A percentile compares a stretch with the other conserved stretches of the same genome.
phyloP scores from a whole-genome alignment of 768 basidiomycete species.

The Ephemerocybe angulata region DNA sequence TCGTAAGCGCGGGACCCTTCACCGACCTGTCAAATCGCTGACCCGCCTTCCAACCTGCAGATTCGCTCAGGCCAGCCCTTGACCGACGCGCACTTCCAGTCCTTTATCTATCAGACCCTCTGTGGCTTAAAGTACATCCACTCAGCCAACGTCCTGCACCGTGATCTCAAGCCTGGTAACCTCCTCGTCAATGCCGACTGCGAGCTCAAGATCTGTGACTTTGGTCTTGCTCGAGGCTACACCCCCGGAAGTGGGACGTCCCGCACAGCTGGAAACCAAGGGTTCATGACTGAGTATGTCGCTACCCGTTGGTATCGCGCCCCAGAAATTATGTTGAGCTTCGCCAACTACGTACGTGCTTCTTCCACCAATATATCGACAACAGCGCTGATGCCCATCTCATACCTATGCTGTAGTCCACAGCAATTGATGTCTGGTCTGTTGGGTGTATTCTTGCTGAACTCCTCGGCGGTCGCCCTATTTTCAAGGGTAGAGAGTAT shows the following conservation, averaged over 20 bases:
- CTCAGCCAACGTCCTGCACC: conserved; percentile 95
- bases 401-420: conserved; percentile 49
- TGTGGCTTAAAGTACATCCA: conserved; percentile 99
- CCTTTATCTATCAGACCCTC: conserved; percentile 96
- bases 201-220: conserved; percentile 98
- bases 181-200: conserved; percentile 97
- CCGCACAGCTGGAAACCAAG: conserved; percentile 74
- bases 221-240: conserved; percentile 93
- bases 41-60: too few species aligned
- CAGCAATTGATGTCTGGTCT: conserved; percentile 94
- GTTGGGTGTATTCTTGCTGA: conserved; percentile 95
- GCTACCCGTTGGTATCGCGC: conserved; percentile 99
- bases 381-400: not conserved
- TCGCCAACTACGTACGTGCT: conserved; percentile 80
- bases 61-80: conserved; percentile 85
- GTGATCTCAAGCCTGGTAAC: conserved; percentile 94
- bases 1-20: conserved; percentile 69
- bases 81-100: conserved; percentile 90
- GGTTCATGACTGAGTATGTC: conserved; percentile 99
- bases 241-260: conserved; percentile 78
- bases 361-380: not conserved
- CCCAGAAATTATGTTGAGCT: conserved; percentile 98
- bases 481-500: conserved; percentile 96
- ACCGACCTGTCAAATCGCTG: too few species aligned
- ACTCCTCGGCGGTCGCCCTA: conserved; percentile 87